Base-by-base conservation (phyloP, 768 basidiomycete species). In the Kwoniella botswanensis region DNA sequence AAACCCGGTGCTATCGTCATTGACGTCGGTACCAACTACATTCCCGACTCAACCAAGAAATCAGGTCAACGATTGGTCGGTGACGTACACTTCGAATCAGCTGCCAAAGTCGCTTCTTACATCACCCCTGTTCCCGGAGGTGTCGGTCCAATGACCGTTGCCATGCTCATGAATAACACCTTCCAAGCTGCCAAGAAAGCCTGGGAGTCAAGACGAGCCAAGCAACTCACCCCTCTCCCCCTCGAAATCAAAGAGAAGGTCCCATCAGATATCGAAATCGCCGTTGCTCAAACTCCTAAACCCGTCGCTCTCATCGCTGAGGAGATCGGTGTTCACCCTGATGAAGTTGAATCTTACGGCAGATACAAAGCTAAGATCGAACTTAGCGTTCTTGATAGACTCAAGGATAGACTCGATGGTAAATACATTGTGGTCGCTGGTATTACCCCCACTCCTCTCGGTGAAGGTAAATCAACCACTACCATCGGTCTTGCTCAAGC, bases 141-240 rank as follows among this genome's bases (percentile, higher is more conserved):
- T 68, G 97, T 99, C 63, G 97, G 97, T 13, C 97, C 97, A n/a
- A 97, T 98, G 95, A 99, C 97, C 15, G 97, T 99, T 68, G 97
- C 97, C 22, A 88, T 98, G 86, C 89, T 99, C 73, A 98, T 99
- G 95, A 88, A 90, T 79, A 99, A 98, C 85, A 96, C 95, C 1
- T 85, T 93, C 74, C 86, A 87, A 73, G 91, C 93, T 59, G 94
- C 95, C 24, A 88, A 92, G 82, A 89, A 92, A 63, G 87, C 89
- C 62, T 94, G 92, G 88, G 88, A 91, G 74, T 86, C 88, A 62
- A 85, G 88, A 55, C 88, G 90, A 59, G 82, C 87, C 13, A 88
- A 89, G 67, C 90, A 89, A 79, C 84, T 94, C 82, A 90, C 88
- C 72, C 93, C 94, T 7, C 88, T 98, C 58, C 88, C 89, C 68